Evolutionary conservation across 768 basidiomycete genomes (phyloP).

Genomic region (Galerina sulciceps): DNA sequence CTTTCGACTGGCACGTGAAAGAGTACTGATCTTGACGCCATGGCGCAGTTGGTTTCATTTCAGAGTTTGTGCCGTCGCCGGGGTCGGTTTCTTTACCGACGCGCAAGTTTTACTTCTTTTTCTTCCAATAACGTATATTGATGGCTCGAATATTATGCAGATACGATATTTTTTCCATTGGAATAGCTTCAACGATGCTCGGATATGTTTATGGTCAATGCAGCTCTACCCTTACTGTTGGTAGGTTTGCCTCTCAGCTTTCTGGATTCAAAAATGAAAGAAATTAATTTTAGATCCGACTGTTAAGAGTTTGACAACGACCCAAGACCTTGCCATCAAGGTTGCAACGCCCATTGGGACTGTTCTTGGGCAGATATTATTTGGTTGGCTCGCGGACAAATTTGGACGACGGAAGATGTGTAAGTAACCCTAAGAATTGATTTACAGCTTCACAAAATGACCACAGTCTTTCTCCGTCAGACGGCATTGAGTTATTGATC

Average conservation of each 20-base stretch:
- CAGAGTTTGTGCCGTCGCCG: slow-evolving; percentile 70
- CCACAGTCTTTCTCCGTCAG: slow-evolving; percentile 29
- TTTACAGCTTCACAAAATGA: not conserved
- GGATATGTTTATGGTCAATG: slow-evolving; percentile 73
- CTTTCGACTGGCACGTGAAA: not conserved
- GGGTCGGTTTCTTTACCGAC: slow-evolving; percentile 92
- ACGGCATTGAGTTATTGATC: slow-evolving; percentile 78
- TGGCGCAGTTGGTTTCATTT: slow-evolving; percentile 79
- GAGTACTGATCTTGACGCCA: not conserved
- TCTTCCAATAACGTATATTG: not conserved
- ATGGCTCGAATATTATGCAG: slow-evolving; percentile 27
- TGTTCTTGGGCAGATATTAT: slow-evolving; percentile 73
- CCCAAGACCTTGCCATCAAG: slow-evolving; percentile 80
- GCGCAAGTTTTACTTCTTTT: slow-evolving; percentile 51
- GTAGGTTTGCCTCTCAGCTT: slow-evolving; percentile 19
- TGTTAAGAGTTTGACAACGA: slow-evolving; percentile 42
- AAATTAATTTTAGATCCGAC: slow-evolving; percentile 27
- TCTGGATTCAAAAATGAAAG: not conserved
- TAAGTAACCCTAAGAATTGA: slow-evolving; percentile 35
- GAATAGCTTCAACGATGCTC: slow-evolving; percentile 82
- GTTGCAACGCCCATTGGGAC: slow-evolving; percentile 80
- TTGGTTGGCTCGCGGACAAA: slow-evolving; percentile 80
- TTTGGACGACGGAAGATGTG: slow-evolving; percentile 83
- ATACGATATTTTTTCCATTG: slow-evolving; percentile 90
- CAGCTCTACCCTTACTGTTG: not conserved